Evolutionary conservation across 768 basidiomycete species (phyloP).

Genomic region (Serendipita sp.): DNA sequence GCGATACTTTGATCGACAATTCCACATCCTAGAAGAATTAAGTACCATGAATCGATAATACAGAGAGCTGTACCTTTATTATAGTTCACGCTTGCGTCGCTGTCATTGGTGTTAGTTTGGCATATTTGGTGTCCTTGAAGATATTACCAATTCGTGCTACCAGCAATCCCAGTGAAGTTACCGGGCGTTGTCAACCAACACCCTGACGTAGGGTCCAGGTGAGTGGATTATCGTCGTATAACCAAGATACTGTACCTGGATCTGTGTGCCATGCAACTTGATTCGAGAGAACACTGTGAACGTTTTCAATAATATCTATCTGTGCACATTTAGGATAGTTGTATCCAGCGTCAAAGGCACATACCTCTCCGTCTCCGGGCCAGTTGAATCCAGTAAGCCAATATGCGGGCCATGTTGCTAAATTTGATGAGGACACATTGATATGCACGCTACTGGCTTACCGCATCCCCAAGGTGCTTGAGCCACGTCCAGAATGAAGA

Average conservation of each 20-base stretch:
- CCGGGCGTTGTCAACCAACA: conserved; percentile 39
- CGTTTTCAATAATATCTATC: conserved; percentile 61
- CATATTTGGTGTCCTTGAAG: not conserved
- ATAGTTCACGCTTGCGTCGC: conserved; percentile 30
- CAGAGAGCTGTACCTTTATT: conserved; percentile 32
- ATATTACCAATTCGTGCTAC: conserved; percentile 20
- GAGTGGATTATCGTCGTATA: not conserved
- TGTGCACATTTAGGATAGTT: not conserved
- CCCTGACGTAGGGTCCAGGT: conserved; percentile 21
- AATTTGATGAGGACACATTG: not conserved
- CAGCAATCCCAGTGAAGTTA: conserved; percentile 48
- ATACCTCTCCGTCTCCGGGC: conserved; percentile 41
- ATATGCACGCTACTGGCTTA: conserved; percentile 18
- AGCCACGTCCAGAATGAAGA: conserved; percentile 72
- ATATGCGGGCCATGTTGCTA: conserved; percentile 73
- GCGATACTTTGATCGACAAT: conserved; percentile 64
- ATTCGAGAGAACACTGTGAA: conserved; percentile 71
- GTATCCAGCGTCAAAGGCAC: not conserved
- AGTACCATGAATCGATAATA: conserved; percentile 13
- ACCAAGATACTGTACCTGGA: conserved; percentile 29
- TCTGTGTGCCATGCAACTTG: conserved; percentile 65
- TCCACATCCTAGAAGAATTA: conserved; percentile 48
- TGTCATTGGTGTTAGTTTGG: conserved; percentile 12
- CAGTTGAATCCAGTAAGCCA: conserved; percentile 28
- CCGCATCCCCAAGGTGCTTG: conserved; percentile 85